Evolutionary conservation across 768 basidiomycete genomes (phyloP).

Genomic region (Leucosporidium yakuticum): DNA sequence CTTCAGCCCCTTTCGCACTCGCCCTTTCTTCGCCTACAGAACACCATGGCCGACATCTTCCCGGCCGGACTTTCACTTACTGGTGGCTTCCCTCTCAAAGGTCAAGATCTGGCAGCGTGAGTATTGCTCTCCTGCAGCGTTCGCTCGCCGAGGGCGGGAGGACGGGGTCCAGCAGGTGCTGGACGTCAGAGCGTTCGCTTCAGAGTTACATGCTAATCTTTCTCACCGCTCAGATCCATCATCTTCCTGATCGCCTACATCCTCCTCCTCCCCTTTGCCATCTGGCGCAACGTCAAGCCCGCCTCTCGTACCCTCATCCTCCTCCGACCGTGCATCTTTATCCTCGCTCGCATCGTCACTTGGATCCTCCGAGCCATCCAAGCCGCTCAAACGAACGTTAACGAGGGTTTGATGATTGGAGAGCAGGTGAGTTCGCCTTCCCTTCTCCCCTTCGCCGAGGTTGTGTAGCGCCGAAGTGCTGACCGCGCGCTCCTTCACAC

Average conservation of each 20-base stretch:
- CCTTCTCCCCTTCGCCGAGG: neutral
- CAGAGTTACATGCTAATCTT: no score
- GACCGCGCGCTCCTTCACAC: neutral
- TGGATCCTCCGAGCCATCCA: neutral
- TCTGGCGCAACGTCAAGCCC: neutral
- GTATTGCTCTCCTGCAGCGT: no score
- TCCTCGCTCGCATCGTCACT: neutral
- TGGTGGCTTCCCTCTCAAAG: neutral
- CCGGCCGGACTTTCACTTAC: neutral
- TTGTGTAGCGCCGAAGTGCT: neutral
- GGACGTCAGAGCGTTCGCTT: no score
- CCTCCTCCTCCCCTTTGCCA: neutral
- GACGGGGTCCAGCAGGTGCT: no score
- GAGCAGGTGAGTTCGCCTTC: neutral
- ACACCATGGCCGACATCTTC: neutral
- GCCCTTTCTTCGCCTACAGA: no score
- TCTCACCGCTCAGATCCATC: neutral
- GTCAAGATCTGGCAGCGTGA: constrained; percentile 1
- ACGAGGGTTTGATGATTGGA: neutral
- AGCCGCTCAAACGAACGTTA: neutral
- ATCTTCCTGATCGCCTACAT: neutral
- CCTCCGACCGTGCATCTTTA: neutral
- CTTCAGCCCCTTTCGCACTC: no score
- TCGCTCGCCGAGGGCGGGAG: no score
- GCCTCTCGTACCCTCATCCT: neutral